Conservation (phyloP, 1,139 yeast genomes). For the Meyerozyma athensensis region DNA sequence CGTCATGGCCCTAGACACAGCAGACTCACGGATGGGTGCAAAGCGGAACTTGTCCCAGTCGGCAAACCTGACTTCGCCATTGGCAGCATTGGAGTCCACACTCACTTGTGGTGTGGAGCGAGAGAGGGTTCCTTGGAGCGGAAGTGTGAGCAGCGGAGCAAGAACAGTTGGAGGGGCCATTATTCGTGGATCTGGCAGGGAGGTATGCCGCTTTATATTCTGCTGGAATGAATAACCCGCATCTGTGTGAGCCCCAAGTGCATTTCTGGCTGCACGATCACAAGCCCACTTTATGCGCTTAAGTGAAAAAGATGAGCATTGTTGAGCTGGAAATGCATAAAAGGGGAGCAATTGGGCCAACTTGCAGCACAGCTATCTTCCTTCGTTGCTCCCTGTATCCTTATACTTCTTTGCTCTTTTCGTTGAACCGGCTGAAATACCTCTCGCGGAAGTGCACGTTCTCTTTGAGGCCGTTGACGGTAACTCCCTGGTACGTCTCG, state of each 20-base stretch:
- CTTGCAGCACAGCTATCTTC: no score
- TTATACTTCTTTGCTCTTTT: slow-evolving; percentile 17
- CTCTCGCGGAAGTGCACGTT: slow-evolving; percentile 68
- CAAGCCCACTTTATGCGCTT: neutral
- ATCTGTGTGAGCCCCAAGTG: slow-evolving; percentile 7
- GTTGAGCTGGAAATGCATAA: no score
- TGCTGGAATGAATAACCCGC: slow-evolving; percentile 5
- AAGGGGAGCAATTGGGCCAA: no score
- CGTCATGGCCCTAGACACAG: slow-evolving; percentile 84
- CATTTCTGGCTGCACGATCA: slow-evolving; percentile 1
- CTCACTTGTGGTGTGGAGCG: slow-evolving; percentile 6
- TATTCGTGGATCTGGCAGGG: slow-evolving; percentile 6
- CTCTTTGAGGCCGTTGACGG: slow-evolving; percentile 42
- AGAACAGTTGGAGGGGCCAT: slow-evolving; percentile 37
- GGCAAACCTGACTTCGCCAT: slow-evolving; percentile 23
- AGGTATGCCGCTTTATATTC: slow-evolving; percentile 8
- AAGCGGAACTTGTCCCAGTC: slow-evolving; percentile 69
- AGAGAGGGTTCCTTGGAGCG: slow-evolving; percentile 3
- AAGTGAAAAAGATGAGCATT: no score
- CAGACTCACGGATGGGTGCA: slow-evolving; percentile 72
- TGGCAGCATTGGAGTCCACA: slow-evolving; percentile 12
- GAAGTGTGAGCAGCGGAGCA: slow-evolving; percentile 19
- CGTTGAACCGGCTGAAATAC: slow-evolving; percentile 67
- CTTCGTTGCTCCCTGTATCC: no score
- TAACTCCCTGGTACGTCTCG: slow-evolving; percentile 50